phyloP scores from a whole-genome alignment of 2,329 filamentous ascomycete species.

The Cladosporium austrohemisphaericum region DNA sequence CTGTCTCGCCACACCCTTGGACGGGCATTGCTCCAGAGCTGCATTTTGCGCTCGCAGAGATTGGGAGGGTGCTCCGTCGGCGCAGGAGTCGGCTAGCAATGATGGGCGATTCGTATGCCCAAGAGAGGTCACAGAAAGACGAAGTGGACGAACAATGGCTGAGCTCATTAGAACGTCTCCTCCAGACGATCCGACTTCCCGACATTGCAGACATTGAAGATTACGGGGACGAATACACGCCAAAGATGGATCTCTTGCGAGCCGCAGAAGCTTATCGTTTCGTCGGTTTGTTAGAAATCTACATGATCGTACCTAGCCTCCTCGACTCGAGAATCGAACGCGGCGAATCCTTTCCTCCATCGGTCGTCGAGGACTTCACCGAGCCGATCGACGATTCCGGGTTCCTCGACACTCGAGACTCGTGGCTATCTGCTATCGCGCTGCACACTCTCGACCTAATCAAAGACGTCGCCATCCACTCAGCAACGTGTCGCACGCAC shows the following conservation, averaged over 20 bases:
- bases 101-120: background rate
- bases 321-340: conserved; percentile 19
- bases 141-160: conserved; percentile 35
- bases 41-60: conserved; percentile 44
- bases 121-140: conserved; percentile 8
- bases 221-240: conserved; percentile 51
- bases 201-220: conserved; percentile 47
- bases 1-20: conserved; percentile 47
- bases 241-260: conserved; percentile 51
- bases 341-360: conserved; percentile 18
- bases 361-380: conserved; percentile 21
- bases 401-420: conserved; percentile 27
- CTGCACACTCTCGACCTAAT: conserved; percentile 49
- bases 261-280: conserved; percentile 53
- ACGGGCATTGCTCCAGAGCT: conserved; percentile 46
- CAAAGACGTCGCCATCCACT: conserved; percentile 49
- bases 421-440: conserved; percentile 50
- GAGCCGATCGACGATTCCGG: conserved; percentile 18
- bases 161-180: conserved; percentile 45
- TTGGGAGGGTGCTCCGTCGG: conserved; percentile 36
- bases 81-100: conserved; percentile 16
- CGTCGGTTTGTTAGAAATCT: conserved; percentile 52
- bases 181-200: conserved; percentile 47
- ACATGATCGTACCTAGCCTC: conserved; percentile 49
- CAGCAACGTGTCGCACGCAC: conserved; percentile 52